Conservation (phyloP, 164 flowering plant species). For the Echeveria elegans region DNA sequence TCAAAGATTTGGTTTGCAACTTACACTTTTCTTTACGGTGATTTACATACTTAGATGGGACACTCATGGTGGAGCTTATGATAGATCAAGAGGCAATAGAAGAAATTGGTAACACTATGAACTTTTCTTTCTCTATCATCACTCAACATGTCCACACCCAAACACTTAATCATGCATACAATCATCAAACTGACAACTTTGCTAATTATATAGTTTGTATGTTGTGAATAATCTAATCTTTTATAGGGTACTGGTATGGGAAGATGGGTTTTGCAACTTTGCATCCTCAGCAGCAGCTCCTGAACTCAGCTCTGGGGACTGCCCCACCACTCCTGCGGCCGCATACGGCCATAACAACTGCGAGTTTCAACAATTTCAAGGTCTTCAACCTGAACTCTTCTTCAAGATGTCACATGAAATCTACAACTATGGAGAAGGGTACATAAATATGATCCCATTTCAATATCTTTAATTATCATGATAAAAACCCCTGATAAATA, state of each 20-base stretch:
- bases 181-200: not conserved
- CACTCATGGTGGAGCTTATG: constrained; percentile 73
- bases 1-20: not conserved
- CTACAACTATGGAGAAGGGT: constrained; percentile 99
- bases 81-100: constrained; percentile 90
- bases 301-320: constrained; percentile 36
- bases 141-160: not conserved
- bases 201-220: not conserved
- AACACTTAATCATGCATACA: constrained; percentile 6
- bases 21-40: not conserved
- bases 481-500: not conserved
- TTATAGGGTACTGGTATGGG: constrained; percentile 90
- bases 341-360: constrained; percentile 31
- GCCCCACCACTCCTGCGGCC: constrained; percentile 19
- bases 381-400: constrained; percentile 89
- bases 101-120: constrained; percentile 67
- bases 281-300: constrained; percentile 55
- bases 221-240: not conserved
- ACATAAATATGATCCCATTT: not conserved
- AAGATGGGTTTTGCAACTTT: constrained; percentile 98
- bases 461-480: not conserved
- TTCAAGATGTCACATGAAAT: constrained; percentile 99
- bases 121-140: not conserved
- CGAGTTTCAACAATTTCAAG: constrained; percentile 58
- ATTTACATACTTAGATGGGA: constrained; percentile 60